Base-by-base conservation (phyloP, 2,329 filamentous ascomycete species). In the Cytospora paraplurivora region DNA sequence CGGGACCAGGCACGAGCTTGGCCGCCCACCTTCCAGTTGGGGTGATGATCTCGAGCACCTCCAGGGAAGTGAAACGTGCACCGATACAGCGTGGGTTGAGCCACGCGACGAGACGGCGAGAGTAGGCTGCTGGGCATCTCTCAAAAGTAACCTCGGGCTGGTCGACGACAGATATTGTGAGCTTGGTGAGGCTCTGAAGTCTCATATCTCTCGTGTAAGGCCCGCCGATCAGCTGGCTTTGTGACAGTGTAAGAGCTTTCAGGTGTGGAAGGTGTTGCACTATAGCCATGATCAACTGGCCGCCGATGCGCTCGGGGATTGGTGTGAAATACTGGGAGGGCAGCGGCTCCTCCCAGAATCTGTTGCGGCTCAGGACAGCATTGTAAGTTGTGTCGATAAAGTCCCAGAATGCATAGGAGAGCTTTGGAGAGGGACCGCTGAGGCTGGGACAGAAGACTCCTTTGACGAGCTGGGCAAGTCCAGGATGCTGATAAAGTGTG, bases 81-180 rank as follows among this genome's bases (percentile, higher is more conserved):
- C 35, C 35, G 11, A 59, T 19, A 19, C 7, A 10, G 1, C 5
- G 3, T 13, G 56, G 56, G 4, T 5, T 1, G 21, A 59, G 21
- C 56, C 56, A 41, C 1, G 4, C 6, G 4, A 41, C 1, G 7
- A 49, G 35, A 21, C 21, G 34, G 10, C n/a, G 3, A 2, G 32
- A 7, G 5, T 12, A 2, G 0, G 6, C 4, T n/a, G 27, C 4
- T 1, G 7, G 4, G 21, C 12, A n/a, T 21, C 19, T 12, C 4
- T 1, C 38, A 7, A 38, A 27, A 13, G 4, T 33, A 4, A 17
- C 12, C 12, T 52, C 56, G 17, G 12, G 50, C 0, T 34, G 19
- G 7, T 2, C 1, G 34, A 13, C n/a, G 7, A 59, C 7, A 1
- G 15, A 32, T 7, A 59, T 51, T 10, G 33, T 49, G 15, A 59